Percentiles rank a stretch among this genome's conserved stretches.
These are phyloP conservation scores for Tolypocladium nubicola DNA, from an alignment of 2,329 filamentous ascomycete species.

Conservation along the genomic window DNA sequence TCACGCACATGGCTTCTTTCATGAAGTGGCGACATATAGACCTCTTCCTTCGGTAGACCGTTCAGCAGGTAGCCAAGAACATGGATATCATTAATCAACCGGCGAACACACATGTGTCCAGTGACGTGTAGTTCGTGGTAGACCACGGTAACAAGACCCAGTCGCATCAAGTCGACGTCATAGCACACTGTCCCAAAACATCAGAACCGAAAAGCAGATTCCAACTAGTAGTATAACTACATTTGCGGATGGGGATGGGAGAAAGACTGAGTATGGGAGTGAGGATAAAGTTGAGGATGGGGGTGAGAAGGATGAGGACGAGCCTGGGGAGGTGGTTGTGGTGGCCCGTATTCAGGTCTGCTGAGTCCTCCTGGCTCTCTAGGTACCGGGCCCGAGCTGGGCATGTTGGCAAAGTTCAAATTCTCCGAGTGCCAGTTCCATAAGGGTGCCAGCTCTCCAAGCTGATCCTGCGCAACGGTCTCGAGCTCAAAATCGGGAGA, in stretches of 20 bases:
- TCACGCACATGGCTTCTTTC: too few species aligned
- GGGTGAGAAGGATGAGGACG: not conserved
- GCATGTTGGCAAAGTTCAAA: constrained; percentile 5
- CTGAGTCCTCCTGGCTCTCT: not conserved
- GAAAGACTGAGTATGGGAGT: not conserved
- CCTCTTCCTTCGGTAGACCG: not conserved
- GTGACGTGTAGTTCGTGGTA: not conserved
- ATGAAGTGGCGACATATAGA: too few species aligned
- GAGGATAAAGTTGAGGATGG: not conserved
- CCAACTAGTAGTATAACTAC: not conserved
- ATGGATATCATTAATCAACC: not conserved
- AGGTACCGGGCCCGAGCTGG: not conserved
- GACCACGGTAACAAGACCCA: not conserved
- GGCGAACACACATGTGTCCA: not conserved
- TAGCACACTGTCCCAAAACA: not conserved
- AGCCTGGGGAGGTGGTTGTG: not conserved
- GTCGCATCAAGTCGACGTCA: not conserved
- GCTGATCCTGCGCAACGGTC: constrained; percentile 10
- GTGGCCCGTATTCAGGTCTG: not conserved
- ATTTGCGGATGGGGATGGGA: not conserved
- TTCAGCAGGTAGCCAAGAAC: not conserved
- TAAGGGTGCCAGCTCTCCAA: constrained; percentile 12
- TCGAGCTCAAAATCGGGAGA: constrained; percentile 8
- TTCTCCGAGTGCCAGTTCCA: constrained; percentile 14
- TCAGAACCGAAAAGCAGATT: not conserved